Evolutionary conservation across 2,329 filamentous ascomycete genomes (phyloP), one percentile per base, ranked within the genome.

Genomic region (Clathrospora elynae): DNA sequence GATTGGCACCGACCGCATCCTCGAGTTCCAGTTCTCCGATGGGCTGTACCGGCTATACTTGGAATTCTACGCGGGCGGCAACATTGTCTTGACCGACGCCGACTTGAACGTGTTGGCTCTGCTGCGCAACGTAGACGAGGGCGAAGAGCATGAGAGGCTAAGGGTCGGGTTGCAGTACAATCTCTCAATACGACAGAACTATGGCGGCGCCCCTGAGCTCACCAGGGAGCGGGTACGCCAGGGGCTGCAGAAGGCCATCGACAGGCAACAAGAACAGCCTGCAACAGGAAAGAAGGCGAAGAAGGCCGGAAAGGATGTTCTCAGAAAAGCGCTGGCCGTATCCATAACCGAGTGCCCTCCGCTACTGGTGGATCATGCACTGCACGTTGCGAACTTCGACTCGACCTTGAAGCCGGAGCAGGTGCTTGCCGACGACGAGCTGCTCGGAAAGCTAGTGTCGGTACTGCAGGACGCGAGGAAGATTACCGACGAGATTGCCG

Each of bases 31-130:
- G 60, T 96, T 99, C 67, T 95, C 88, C 58, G 90, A 97, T 75
- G 93, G 93, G 8, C 80, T 85, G 57, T 96, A 95, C 66, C 80
- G 86, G 28, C 71, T 99, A 14, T 96, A 90, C 66, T 75, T 99
- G 18, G 93, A 99, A 72, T 99, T 99, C 74, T 99, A 96, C 67
- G 92, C 93, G 1, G 88, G 88, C 37, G 93, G 93, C 31, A 99
- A 99, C 66, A 86, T 99, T 48, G 89, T 99, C 49, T 78, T 99
- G 38, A 96, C 93, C 2, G 90, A 97, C 65, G 80, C 79, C 35
- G 85, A 95, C 16, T 75, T 91, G 37, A 93, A 86, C 51, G 91
- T 97, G 41, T 69, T 97, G 23, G 84, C 87, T 0, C 73, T 99
- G 13, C 76, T 93, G 55, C 83, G 93, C 41, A 85, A 87, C 51